phyloP scores from a whole-genome alignment of 352 stramenopile genomes.

The Stramenopiles sp. region DNA sequence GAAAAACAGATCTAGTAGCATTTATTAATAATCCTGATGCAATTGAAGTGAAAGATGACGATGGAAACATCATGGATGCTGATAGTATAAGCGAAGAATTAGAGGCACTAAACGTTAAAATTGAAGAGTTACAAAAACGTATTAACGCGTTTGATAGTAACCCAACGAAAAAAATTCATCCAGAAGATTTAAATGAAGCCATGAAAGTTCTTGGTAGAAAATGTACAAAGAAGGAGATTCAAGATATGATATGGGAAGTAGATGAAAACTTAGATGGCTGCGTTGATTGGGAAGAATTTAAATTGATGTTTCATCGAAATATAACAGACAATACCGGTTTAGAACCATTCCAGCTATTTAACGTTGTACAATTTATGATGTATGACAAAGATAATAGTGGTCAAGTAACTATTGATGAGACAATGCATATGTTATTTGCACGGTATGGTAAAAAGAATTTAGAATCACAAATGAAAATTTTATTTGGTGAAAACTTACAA shows the following conservation, averaged over 20 bases:
- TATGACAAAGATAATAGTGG: slow-evolving; percentile 84
- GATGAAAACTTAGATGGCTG: slow-evolving; percentile 86
- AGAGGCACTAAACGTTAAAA: slow-evolving; percentile 30
- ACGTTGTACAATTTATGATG: slow-evolving; percentile 92
- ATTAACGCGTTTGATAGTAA: slow-evolving; percentile 26
- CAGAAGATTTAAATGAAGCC: slow-evolving; percentile 70
- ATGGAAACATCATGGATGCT: slow-evolving; percentile 43
- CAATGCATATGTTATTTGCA: slow-evolving; percentile 90
- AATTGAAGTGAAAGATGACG: slow-evolving; percentile 40
- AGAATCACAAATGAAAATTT: slow-evolving; percentile 64
- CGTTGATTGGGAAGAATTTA: slow-evolving; percentile 81
- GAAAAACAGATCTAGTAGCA: slow-evolving; percentile 15
- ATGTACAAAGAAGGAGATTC: slow-evolving; percentile 76
- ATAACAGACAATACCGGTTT: slow-evolving; percentile 78
- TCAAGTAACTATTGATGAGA: slow-evolving; percentile 84
- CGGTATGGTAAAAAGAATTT: slow-evolving; percentile 60
- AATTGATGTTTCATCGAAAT: slow-evolving; percentile 87
- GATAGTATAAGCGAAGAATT: slow-evolving; percentile 52
- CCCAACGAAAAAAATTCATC: slow-evolving; percentile 47
- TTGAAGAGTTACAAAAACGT: slow-evolving; percentile 15
- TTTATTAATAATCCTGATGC: slow-evolving; percentile 23
- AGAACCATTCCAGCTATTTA: slow-evolving; percentile 81
- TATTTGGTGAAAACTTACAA: slow-evolving; percentile 46
- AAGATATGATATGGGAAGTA: slow-evolving; percentile 93
- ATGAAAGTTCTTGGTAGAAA: slow-evolving; percentile 76